Evolutionary conservation across 129 eudicot species (phyloP).

Genomic region (Flaveria robusta): DNA sequence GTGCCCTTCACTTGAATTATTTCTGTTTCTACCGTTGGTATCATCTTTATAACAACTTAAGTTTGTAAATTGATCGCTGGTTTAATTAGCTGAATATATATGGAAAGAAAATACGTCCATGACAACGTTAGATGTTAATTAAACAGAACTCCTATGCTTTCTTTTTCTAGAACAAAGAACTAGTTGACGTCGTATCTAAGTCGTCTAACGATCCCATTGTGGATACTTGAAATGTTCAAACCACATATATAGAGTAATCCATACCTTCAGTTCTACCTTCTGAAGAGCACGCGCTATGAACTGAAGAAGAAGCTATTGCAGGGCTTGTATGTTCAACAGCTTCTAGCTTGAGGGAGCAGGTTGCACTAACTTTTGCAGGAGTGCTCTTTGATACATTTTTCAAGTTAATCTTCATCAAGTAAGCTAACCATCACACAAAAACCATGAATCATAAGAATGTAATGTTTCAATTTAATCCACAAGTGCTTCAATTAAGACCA

Average conservation of each 20-base stretch:
- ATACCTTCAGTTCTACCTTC: conserved; percentile 35
- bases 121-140: neutral
- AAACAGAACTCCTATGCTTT: neutral
- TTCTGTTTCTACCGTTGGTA: neutral
- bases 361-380: conserved; percentile 16
- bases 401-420: conserved; percentile 36
- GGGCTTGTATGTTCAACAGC: conserved; percentile 11
- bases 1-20: neutral
- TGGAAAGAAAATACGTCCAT: conserved; percentile 1
- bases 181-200: neutral
- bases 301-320: conserved; percentile 5
- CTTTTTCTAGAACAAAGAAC: neutral
- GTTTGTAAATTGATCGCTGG: neutral
- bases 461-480: neutral
- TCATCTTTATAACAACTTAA: neutral
- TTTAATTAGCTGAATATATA: neutral
- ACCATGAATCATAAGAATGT: neutral
- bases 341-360: conserved; percentile 13
- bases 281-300: conserved; percentile 14
- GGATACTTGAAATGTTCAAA: conserved; percentile 1
- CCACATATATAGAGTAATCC: neutral
- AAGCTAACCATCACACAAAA: conserved; percentile 29
- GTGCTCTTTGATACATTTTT: conserved; percentile 9
- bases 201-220: neutral
- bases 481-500: neutral